Evolutionary conservation across 257 asterid species (phyloP).

Genomic region (Plantago ovata): DNA sequence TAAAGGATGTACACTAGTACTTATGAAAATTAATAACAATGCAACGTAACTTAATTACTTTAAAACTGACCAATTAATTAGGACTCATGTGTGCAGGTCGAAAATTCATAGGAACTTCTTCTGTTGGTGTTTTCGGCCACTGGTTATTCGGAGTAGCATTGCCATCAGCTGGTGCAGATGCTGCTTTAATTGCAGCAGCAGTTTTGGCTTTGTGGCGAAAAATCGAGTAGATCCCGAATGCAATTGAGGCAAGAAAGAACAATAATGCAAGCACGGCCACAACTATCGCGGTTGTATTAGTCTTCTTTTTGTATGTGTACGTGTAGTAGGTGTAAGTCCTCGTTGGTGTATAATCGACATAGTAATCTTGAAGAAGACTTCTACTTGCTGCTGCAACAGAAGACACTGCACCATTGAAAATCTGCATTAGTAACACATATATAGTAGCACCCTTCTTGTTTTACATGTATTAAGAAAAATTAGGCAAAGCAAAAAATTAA

Average conservation of each 20-base stretch:
- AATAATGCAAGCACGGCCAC: not conserved
- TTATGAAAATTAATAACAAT: no score
- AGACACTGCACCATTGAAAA: no score
- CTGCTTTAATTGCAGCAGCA: constrained; percentile 1
- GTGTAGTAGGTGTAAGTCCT: constrained; percentile 2
- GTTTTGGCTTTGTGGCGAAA: constrained; percentile 4
- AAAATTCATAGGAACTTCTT: no score
- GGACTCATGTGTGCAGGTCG: no score
- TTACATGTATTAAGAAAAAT: not conserved
- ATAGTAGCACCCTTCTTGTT: no score
- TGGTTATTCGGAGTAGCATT: no score
- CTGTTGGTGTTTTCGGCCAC: no score
- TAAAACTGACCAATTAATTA: no score
- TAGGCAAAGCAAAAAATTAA: not conserved
- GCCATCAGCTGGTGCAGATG: not conserved
- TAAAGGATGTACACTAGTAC: no score
- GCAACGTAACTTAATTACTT: no score
- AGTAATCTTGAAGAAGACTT: not conserved
- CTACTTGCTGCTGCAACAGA: no score
- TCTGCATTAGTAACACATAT: no score
- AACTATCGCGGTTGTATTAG: not conserved
- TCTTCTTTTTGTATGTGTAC: not conserved
- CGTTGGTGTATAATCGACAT: not conserved
- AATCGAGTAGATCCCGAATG: constrained; percentile 2
- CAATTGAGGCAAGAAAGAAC: not conserved